phyloP scores from a whole-genome alignment of 73 alveolate species.

The Paramecium pentaurelia region DNA sequence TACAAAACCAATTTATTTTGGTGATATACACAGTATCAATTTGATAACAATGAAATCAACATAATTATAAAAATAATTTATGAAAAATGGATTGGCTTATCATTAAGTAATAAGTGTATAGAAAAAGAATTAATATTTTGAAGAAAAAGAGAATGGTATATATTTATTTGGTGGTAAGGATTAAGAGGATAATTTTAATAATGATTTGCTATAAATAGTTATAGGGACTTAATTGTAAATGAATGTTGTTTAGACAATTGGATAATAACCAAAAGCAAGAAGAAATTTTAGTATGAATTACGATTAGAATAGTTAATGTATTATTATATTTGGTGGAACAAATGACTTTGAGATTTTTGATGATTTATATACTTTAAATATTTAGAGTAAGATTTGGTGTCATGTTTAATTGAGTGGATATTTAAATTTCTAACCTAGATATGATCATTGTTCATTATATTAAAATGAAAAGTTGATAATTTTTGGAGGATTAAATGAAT shows the following conservation, averaged over 20 bases:
- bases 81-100: not conserved
- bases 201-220: not conserved
- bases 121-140: not conserved
- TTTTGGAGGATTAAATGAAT: not conserved
- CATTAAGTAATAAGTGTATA: not conserved
- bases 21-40: not conserved
- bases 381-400: constrained; percentile 1
- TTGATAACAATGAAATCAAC: not conserved
- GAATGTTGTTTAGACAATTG: not conserved
- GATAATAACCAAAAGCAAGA: not conserved
- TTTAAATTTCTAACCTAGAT: not conserved
- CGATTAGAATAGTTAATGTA: not conserved
- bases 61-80: not conserved
- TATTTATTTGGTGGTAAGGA: constrained; percentile 9
- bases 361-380: not conserved
- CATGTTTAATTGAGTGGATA: not conserved
- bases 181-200: not conserved
- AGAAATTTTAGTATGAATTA: not conserved
- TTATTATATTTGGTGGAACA: not conserved
- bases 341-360: not conserved
- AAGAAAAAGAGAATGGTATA: not conserved
- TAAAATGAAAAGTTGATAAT: not conserved
- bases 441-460: constrained; percentile 11
- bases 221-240: not conserved
- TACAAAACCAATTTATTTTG: not conserved